A percentile compares a stretch with the other conserved stretches of the same genome.
phyloP scores from a whole-genome alignment of 2,329 filamentous ascomycete species.

The Leptographium flavum region DNA sequence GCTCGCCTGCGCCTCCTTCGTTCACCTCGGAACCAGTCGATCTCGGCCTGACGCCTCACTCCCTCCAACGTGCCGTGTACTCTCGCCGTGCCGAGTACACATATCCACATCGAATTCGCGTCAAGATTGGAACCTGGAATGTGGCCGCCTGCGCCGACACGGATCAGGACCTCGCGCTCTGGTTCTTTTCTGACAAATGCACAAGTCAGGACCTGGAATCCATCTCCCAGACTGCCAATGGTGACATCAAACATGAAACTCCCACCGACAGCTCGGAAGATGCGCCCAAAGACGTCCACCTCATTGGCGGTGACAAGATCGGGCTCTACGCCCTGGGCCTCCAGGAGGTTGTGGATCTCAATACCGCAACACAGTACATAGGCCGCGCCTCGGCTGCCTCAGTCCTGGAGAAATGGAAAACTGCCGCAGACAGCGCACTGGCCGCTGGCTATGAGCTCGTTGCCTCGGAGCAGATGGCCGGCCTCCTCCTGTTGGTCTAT shows the following conservation, averaged over 20 bases:
- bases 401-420: conserved; percentile 64
- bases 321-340: conserved; percentile 82
- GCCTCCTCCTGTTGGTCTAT: conserved; percentile 72
- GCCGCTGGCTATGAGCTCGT: conserved; percentile 66
- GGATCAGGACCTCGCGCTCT: conserved; percentile 73
- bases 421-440: conserved; percentile 56
- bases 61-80: conserved; percentile 51
- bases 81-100: conserved; percentile 69
- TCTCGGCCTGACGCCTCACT: conserved; percentile 32
- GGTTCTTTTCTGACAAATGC: conserved; percentile 73
- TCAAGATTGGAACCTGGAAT: conserved; percentile 95
- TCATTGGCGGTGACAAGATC: conserved; percentile 53
- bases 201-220: conserved; percentile 48
- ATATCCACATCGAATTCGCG: conserved; percentile 54
- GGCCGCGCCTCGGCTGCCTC: conserved; percentile 39
- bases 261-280: conserved; percentile 27
- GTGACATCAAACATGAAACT: conserved; percentile 23
- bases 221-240: conserved; percentile 28
- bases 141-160: conserved; percentile 73
- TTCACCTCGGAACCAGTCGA: conserved; percentile 29
- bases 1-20: conserved; percentile 22
- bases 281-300: conserved; percentile 19
- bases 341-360: conserved; percentile 84
- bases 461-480: conserved; percentile 72
- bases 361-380: conserved; percentile 64